These are phyloP conservation scores for Cronartium quercuum DNA, from an alignment of 1,284 basidiomycete genomes.

Conservation along the genomic window DNA sequence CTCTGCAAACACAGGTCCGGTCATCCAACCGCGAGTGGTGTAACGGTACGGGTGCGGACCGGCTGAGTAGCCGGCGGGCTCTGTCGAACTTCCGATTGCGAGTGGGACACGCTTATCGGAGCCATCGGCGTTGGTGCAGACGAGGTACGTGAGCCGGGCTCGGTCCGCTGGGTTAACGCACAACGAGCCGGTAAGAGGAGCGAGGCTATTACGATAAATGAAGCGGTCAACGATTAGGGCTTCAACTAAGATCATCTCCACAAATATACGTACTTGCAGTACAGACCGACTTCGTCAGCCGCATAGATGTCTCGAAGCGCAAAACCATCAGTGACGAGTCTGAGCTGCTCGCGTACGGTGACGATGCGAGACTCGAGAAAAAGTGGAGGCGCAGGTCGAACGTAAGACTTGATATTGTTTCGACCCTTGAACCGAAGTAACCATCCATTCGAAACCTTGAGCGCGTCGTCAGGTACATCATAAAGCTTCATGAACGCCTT, in stretches of 20 bases:
- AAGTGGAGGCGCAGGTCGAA: not conserved
- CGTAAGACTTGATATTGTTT: conserved; percentile 27
- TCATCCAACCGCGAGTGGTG: conserved; percentile 10
- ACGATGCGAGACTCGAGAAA: not conserved
- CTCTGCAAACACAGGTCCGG: conserved; percentile 23
- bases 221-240: not conserved
- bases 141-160: conserved; percentile 14
- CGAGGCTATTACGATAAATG: conserved; percentile 4
- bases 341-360: not conserved
- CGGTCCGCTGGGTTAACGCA: conserved; percentile 2
- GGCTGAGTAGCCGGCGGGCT: not conserved
- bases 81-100: not conserved
- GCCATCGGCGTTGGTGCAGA: conserved; percentile 21
- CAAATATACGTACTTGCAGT: conserved; percentile 8
- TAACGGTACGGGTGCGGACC: conserved; percentile 15
- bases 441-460: conserved; percentile 21
- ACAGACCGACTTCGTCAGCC: conserved; percentile 14
- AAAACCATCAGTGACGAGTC: conserved; percentile 9
- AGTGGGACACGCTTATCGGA: conserved; percentile 22
- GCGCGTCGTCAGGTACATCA: not conserved
- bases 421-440: conserved; percentile 19
- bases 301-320: conserved; percentile 22
- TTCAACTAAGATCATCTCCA: not conserved
- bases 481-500: conserved; percentile 30
- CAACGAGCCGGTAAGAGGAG: conserved; percentile 11